Base-by-base conservation (phyloP, 2,329 filamentous ascomycete species). In the Xylaria sp. region DNA sequence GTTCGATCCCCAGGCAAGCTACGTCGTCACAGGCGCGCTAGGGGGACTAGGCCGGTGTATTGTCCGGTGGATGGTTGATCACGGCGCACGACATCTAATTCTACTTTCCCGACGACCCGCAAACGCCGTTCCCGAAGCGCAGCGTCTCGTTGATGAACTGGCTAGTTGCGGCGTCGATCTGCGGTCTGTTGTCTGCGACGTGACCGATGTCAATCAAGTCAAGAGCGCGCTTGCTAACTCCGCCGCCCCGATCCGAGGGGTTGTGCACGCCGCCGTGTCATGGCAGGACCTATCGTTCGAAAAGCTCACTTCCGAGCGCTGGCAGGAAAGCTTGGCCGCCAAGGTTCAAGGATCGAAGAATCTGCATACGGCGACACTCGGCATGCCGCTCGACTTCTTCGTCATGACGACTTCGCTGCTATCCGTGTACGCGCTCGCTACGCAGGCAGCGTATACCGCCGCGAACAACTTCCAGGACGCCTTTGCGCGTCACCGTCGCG, bases 401-500 rank as follows among this genome's bases (percentile, higher is more conserved):
- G 61, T 68, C 34, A 74, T 70, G 71, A 65, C 42, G 1, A 70
- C 74, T 0, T 75, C 74, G 17, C 39, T 72, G 1, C 61, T 64
- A 8, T 57, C 69, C 0, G 45, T 71, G 19, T 69, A 14, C 36
- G 70, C 54, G 17, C 47, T 45, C 8, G 66, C 61, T 8, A 75
- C 71, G 0, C 76, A 78, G 53, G 55, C 60, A 5, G 70, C 70
- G 9, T 79, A 78, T 54, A 72, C 73, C 3, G 73, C 74, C 0
- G 77, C 69, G 24, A 77, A 77, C 68, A 74, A 65, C 34, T 80
- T 76, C 71, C 71, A 75, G 36, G 77, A 78, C 12, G 61, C 66
- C 2, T 76, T 79, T 51, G 74, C 73, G 0, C 71, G 75, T 6
- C 73, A 75, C 27, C 75, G 76, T 4, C 24, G 72, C 68, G 1